A percentile compares a stretch with the other conserved stretches of the same genome.
phyloP scores from a whole-genome alignment of 2,329 filamentous ascomycete genomes.

The Colletotrichum sansevieriae region DNA sequence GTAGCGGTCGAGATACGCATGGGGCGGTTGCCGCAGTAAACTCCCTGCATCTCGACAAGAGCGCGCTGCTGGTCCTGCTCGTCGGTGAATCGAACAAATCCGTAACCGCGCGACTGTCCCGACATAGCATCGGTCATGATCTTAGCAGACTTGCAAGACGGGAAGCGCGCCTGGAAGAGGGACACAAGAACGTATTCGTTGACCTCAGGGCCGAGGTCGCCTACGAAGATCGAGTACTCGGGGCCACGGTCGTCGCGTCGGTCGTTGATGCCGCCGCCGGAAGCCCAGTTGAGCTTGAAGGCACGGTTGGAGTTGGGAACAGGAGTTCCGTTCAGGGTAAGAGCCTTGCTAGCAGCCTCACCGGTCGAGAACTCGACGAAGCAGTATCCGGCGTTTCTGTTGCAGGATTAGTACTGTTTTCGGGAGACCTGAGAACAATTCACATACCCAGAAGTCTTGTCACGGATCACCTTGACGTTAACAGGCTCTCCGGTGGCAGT shows the following conservation, averaged over 20 bases:
- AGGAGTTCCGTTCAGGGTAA: constrained; percentile 87
- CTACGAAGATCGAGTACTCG: constrained; percentile 97
- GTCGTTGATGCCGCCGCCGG: constrained; percentile 93
- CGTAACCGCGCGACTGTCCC: constrained; percentile 96
- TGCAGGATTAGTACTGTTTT: neutral
- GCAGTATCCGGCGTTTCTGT: constrained; percentile 96
- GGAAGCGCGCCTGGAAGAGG: constrained; percentile 95
- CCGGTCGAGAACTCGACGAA: constrained; percentile 92
- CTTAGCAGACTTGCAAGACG: constrained; percentile 98
- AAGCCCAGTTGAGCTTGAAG: constrained; percentile 99
- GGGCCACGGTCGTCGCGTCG: constrained; percentile 96
- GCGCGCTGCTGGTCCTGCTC: constrained; percentile 97
- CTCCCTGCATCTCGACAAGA: constrained; percentile 97
- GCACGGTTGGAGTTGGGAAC: constrained; percentile 95
- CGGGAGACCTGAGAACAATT: neutral
- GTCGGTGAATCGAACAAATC: constrained; percentile 96
- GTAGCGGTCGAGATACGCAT: constrained; percentile 99
- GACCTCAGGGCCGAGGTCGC: constrained; percentile 96
- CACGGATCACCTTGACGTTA: constrained; percentile 99
- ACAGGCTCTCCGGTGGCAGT: constrained; percentile 94
- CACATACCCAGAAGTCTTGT: constrained; percentile 94
- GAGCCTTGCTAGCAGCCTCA: constrained; percentile 89
- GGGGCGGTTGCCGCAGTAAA: constrained; percentile 97
- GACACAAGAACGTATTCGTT: constrained; percentile 98
- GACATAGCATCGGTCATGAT: constrained; percentile 99